A percentile compares a stretch with the other conserved stretches of the same genome.
Evolutionary conservation across 2,329 filamentous ascomycete species (phyloP).

Genomic region (Fusarium paranaense): DNA sequence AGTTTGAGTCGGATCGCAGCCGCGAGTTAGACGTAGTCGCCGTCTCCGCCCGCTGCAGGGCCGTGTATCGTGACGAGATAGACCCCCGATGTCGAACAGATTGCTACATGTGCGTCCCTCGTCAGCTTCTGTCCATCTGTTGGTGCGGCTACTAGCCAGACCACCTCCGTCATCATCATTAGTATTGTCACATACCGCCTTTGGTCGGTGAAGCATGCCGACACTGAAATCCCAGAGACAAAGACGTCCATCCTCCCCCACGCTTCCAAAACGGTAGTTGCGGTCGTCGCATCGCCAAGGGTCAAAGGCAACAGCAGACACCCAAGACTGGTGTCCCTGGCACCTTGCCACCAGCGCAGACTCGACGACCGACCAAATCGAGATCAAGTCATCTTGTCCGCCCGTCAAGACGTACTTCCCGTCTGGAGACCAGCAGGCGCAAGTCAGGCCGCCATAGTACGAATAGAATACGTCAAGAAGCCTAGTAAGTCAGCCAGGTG

Average conservation of each 20-base stretch:
- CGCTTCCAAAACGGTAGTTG: slow-evolving; percentile 95
- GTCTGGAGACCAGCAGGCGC: slow-evolving; percentile 97
- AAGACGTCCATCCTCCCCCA: slow-evolving; percentile 91
- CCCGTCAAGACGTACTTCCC: slow-evolving; percentile 96
- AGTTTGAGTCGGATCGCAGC: slow-evolving; percentile 77
- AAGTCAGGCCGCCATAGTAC: slow-evolving; percentile 93
- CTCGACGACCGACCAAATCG: slow-evolving; percentile 93
- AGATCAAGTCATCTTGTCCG: slow-evolving; percentile 94
- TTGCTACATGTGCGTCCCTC: slow-evolving; percentile 24
- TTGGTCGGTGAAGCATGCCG: slow-evolving; percentile 93
- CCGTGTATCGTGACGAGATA: slow-evolving; percentile 61
- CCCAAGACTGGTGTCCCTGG: slow-evolving; percentile 96
- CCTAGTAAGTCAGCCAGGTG: slow-evolving; percentile 56
- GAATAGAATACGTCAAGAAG: slow-evolving; percentile 88
- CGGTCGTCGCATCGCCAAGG: slow-evolving; percentile 96
- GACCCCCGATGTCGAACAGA: slow-evolving; percentile 60
- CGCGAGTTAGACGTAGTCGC: slow-evolving; percentile 69
- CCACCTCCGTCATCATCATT: background rate
- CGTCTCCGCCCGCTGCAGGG: slow-evolving; percentile 70
- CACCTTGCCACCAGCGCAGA: slow-evolving; percentile 88
- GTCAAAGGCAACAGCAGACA: slow-evolving; percentile 92
- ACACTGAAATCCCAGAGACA: slow-evolving; percentile 98
- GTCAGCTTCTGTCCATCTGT: slow-evolving; percentile 25
- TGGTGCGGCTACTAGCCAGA: background rate
- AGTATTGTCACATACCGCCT: slow-evolving; percentile 70